phyloP scores from a whole-genome alignment of 2,329 filamentous ascomycete genomes.

The Calcarisporium arbuscula region DNA sequence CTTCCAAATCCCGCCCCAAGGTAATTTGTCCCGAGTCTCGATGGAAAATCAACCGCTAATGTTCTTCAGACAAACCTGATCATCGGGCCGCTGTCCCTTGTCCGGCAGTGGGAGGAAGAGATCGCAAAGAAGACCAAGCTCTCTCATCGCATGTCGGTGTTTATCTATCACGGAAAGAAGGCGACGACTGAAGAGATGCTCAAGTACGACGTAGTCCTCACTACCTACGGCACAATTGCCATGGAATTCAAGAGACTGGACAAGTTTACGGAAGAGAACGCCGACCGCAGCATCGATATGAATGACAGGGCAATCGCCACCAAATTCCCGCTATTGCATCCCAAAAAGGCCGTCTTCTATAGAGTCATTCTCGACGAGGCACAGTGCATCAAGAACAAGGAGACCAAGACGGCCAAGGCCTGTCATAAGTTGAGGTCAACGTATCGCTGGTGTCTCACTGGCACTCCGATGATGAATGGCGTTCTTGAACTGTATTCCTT shows the following conservation, averaged over 20 bases:
- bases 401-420: constrained; percentile 65
- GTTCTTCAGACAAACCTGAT: constrained; percentile 68
- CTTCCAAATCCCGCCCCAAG: constrained; percentile 40
- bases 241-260: constrained; percentile 56
- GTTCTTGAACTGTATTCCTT: constrained; percentile 73
- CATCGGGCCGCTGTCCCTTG: constrained; percentile 70
- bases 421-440: constrained; percentile 59
- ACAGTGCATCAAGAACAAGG: constrained; percentile 73
- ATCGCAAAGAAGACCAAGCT: constrained; percentile 62
- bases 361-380: constrained; percentile 83
- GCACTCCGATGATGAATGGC: constrained; percentile 85
- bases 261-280: constrained; percentile 43
- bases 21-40: constrained; percentile 27
- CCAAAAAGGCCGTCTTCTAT: constrained; percentile 57
- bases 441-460: constrained; percentile 74
- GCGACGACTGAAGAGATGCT: constrained; percentile 53
- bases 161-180: constrained; percentile 65
- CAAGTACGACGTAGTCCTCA: constrained; percentile 72
- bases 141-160: constrained; percentile 54
- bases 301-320: constrained; percentile 27
- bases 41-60: constrained; percentile 35
- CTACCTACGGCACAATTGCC: constrained; percentile 74
- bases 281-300: constrained; percentile 29
- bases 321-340: constrained; percentile 54
- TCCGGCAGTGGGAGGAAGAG: constrained; percentile 81